Percentiles rank a stretch among this genome's conserved stretches.
Evolutionary conservation across 2,329 filamentous ascomycete species (phyloP).

Genomic region (Arthrinium puccinioides): DNA sequence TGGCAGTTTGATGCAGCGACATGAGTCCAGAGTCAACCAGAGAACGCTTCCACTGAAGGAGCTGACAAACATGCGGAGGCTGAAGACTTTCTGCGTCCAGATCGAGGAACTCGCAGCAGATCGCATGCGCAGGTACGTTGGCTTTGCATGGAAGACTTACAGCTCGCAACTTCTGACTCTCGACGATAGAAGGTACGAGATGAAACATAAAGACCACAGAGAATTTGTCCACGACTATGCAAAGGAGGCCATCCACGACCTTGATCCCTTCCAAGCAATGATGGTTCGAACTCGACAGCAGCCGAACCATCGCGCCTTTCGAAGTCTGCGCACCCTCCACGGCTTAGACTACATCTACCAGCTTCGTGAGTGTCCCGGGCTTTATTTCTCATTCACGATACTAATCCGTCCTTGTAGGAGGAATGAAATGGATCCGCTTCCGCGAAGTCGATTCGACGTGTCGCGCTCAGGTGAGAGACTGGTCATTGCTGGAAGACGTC

Average conservation of each 20-base stretch:
- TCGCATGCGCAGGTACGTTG: conserved; percentile 20
- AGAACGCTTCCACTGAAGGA: conserved; percentile 28
- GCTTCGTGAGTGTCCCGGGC: no score
- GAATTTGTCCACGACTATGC: conserved; percentile 15
- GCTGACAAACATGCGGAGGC: conserved; percentile 27
- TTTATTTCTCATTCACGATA: no score
- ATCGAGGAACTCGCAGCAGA: conserved; percentile 26
- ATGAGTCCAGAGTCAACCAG: conserved; percentile 20
- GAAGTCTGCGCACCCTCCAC: conserved; percentile 32
- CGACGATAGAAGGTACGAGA: no score
- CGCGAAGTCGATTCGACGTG: conserved; percentile 35
- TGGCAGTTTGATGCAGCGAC: conserved; percentile 11
- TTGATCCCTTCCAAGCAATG: conserved; percentile 10
- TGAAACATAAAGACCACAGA: no score
- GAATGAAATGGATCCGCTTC: conserved; percentile 31
- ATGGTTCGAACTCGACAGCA: conserved; percentile 24
- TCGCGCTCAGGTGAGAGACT: no score
- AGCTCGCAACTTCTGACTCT: no score
- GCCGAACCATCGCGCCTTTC: conserved; percentile 28
- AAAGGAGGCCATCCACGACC: conserved; percentile 4
- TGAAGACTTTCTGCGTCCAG: no score
- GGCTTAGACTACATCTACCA: conserved; percentile 36
- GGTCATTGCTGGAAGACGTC: conserved; percentile 25
- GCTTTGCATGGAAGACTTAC: no score
- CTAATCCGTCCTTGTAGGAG: no score